Base-by-base conservation (phyloP, 345 rosid genomes). In the Corymbia maculata region DNA sequence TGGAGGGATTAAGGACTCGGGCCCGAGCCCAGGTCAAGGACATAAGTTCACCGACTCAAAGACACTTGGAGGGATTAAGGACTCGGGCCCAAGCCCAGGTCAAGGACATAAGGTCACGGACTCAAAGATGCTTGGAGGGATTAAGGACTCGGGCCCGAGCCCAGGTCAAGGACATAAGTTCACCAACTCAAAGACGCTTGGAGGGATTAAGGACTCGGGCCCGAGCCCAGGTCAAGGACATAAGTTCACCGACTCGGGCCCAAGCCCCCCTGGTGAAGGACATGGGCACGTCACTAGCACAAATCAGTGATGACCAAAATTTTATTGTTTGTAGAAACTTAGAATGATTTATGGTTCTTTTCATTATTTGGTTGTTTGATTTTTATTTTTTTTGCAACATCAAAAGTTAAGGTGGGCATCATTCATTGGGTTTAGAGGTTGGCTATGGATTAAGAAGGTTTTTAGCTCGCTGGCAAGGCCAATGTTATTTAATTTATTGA, bases 181-280 rank as follows among this genome's bases (percentile, higher is more conserved):
- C 42, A 36, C 42, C 42, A 4, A 36, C 24, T 59, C 85, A 4
- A 13, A 53, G 30, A 82, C 64, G 16, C 86, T 89, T 8, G 91
- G 91, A 16, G 91, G 90, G 24, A 59, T 70, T 10, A 91, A 91
- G 90, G 70, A 82, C 57, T 86, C 88, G 1, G 89, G 90, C 36
- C 90, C 91, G 4, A 87, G 89, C 22, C 91, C 79, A 0, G 90
- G 89, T 4, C 50, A 86, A 26, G 90, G 90, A 15, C 87, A 89
- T 86, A 79, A 86, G 86, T 86, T 86, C 28, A 36, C 4, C 42
- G 42, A 36, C 2, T 36, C 42, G 4, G 4, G 42, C 42, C 42
- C 42, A 36, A 36, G 42, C 42, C 42, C 42, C 42, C 42, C 92
- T 9, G 89, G 90, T 0, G 52, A 32, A 4, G 92, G 92, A 64